phyloP scores from a whole-genome alignment of 2,329 filamentous ascomycete genomes.

The Phyllosticta citrichinensis region DNA sequence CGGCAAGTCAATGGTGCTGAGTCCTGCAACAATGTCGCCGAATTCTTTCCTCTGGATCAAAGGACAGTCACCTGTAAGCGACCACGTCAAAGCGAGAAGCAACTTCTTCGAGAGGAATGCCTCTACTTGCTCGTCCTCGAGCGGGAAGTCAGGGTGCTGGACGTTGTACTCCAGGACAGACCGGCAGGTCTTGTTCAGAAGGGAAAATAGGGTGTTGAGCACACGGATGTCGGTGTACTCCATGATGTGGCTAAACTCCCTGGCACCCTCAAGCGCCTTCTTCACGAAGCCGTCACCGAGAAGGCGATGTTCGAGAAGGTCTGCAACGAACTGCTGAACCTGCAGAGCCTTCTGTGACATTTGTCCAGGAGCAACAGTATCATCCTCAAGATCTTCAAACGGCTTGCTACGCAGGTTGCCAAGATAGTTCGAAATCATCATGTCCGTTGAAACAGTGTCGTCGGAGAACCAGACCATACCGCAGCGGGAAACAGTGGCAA shows the following conservation, averaged over 20 bases:
- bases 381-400: constrained; percentile 94
- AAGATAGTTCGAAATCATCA: constrained; percentile 90
- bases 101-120: constrained; percentile 88
- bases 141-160: constrained; percentile 85
- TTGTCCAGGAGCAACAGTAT: constrained; percentile 54
- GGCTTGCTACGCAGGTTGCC: constrained; percentile 69
- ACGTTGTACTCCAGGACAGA: constrained; percentile 93
- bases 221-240: constrained; percentile 88
- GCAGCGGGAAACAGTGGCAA: constrained; percentile 97
- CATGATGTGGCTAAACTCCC: constrained; percentile 90
- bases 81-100: constrained; percentile 86
- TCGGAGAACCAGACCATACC: constrained; percentile 99
- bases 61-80: constrained; percentile 89
- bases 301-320: constrained; percentile 65
- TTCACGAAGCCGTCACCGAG: constrained; percentile 71
- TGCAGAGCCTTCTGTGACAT: constrained; percentile 57
- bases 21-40: constrained; percentile 70
- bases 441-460: constrained; percentile 83
- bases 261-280: constrained; percentile 65
- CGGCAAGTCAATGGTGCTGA: constrained; percentile 80
- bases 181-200: constrained; percentile 87
- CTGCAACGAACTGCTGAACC: constrained; percentile 69
- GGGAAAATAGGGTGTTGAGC: constrained; percentile 84
- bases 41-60: constrained; percentile 79
- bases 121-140: constrained; percentile 84